A percentile compares a stretch with the other conserved stretches of the same genome.
These are phyloP conservation scores for Scheffersomyces stipitis DNA, from an alignment of 805 yeast genomes.

Conservation along the genomic window DNA sequence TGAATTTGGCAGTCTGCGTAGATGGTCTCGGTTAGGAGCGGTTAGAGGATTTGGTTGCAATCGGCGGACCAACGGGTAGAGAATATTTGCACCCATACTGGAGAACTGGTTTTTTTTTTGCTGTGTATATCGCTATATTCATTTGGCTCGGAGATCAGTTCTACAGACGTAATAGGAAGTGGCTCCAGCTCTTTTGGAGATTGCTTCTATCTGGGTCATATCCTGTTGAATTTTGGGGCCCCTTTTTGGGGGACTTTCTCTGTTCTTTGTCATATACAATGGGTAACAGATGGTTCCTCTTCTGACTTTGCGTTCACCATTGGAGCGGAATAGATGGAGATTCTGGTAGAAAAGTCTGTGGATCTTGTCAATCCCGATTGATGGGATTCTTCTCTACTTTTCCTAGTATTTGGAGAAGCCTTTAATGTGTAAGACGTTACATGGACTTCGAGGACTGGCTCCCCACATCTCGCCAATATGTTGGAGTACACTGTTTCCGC, in stretches of 20 bases:
- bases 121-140: conserved; percentile 45
- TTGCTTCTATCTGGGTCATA: conserved; percentile 78
- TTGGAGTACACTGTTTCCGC: conserved; percentile 69
- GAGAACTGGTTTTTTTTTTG: too few species aligned
- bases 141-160: conserved; percentile 62
- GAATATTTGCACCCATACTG: too few species aligned
- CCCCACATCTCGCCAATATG: conserved; percentile 92
- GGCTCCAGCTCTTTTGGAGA: conserved; percentile 74
- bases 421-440: conserved; percentile 90
- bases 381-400: conserved; percentile 84
- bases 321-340: conserved; percentile 57
- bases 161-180: conserved; percentile 64
- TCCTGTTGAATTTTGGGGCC: conserved; percentile 94
- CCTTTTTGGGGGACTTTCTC: conserved; percentile 87
- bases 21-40: too few species aligned
- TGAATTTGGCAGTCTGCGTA: too few species aligned
- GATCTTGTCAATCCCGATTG: conserved; percentile 68
- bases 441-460: conserved; percentile 94
- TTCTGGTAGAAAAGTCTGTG: conserved; percentile 49
- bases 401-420: conserved; percentile 86
- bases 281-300: conserved; percentile 81
- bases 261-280: conserved; percentile 86
- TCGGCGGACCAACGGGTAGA: too few species aligned
- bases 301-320: conserved; percentile 73
- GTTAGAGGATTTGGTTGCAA: too few species aligned